These are phyloP conservation scores for Pichia sp. DNA, from an alignment of 1,139 yeast genomes.

Conservation along the genomic window DNA sequence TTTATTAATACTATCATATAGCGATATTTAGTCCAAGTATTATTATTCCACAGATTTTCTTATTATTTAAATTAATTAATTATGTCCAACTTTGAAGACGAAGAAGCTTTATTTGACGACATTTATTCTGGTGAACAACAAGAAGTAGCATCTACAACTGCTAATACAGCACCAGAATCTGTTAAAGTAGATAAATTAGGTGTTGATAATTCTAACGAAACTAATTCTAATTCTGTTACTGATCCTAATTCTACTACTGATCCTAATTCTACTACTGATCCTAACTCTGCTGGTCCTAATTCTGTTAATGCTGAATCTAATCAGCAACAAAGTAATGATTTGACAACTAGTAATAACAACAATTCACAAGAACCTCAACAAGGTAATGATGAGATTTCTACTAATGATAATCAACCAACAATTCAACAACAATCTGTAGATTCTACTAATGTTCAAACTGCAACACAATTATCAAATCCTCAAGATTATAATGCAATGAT, in stretches of 20 bases:
- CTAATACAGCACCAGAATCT: constrained; percentile 4
- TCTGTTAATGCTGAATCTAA: constrained; percentile 13
- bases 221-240: neutral
- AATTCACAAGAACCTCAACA: neutral
- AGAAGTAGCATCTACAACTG: constrained; percentile 1
- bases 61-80: neutral
- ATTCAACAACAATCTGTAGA: neutral
- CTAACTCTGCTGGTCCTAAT: constrained; percentile 3
- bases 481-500: constrained; percentile 4
- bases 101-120: constrained; percentile 49
- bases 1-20: neutral
- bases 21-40: neutral
- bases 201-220: neutral
- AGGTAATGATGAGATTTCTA: neutral
- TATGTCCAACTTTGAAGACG: constrained; percentile 60
- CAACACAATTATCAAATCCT: constrained; percentile 2
- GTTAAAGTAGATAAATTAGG: neutral
- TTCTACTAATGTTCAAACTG: neutral
- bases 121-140: constrained; percentile 32
- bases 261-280: neutral
- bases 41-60: neutral
- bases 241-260: neutral
- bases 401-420: neutral
- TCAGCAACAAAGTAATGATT: constrained; percentile 1
- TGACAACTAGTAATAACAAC: neutral